Evolutionary conservation across 495 filamentous ascomycete species (phyloP).

Genomic region (Polyplosphaeria fusca): DNA sequence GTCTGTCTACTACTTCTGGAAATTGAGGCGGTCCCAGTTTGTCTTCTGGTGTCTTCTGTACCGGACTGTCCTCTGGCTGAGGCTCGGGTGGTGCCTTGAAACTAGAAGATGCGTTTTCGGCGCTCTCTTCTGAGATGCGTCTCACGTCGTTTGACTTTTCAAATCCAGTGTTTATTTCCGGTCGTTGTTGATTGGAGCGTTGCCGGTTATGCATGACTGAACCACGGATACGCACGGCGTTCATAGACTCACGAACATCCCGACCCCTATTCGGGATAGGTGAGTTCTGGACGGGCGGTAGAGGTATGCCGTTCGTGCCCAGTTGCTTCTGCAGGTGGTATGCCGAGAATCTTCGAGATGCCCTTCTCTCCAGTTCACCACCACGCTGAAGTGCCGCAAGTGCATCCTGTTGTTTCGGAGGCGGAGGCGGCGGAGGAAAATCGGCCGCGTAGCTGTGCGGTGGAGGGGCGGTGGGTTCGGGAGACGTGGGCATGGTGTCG

Average conservation of each 20-base stretch:
- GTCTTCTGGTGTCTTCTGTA: conserved; percentile 57
- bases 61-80: conserved; percentile 45
- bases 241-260: conserved; percentile 86
- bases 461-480: conserved; percentile 59
- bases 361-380: conserved; percentile 87
- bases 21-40: conserved; percentile 51
- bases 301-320: conserved; percentile 78
- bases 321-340: conserved; percentile 96
- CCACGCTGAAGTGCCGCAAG: conserved; percentile 86
- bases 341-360: conserved; percentile 86
- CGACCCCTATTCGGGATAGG: conserved; percentile 85
- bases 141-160: conserved; percentile 52
- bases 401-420: conserved; percentile 83
- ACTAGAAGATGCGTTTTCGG: conserved; percentile 41
- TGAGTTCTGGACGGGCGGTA: conserved; percentile 78
- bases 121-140: conserved; percentile 64
- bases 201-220: conserved; percentile 64
- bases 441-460: conserved; percentile 49
- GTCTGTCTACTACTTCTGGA: conserved; percentile 15
- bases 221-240: conserved; percentile 79
- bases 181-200: conserved; percentile 52
- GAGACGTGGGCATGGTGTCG: conserved; percentile 51
- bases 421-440: conserved; percentile 44
- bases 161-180: conserved; percentile 56
- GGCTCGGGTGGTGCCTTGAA: conserved; percentile 39